Base-by-base conservation (phyloP, 1,284 basidiomycete species). In the Microbotryum saponariae region DNA sequence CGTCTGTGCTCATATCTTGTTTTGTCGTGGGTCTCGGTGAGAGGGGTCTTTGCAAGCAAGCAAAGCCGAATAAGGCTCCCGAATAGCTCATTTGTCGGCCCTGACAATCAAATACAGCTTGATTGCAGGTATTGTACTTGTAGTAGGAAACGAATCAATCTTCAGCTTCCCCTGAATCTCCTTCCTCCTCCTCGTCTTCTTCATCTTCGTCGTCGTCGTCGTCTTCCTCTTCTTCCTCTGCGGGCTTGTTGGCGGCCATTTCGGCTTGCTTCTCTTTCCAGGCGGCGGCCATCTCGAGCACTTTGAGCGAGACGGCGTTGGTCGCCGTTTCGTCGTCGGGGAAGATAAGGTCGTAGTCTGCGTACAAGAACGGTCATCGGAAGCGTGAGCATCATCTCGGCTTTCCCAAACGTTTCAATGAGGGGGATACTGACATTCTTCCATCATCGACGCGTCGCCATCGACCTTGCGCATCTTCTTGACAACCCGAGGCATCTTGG, bases 271-370 rank as follows among this genome's bases (percentile, higher is more conserved):
- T 66, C 54, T 67, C 63, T 51, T 77, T 77, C 92, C 92, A 96
- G 3, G 86, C 86, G 74, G 91, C 90, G 1, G 92, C 92, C 80
- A 88, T 89, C 75, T 93, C 87, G 74, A 96, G 54, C 51, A 74
- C 90, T 74, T 91, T 92, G 85, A 91, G 93, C 1, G 89, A 85
- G 0, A 89, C 86, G 0, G 92, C 89, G 73, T 94, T 93, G 51
- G 87, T 83, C 60, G 85, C 83, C 73, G 60, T 58, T 42, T 94
- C 90, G 80, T 97, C 92, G 79, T 96, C 92, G 37, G 90, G 85
- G 76, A 96, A 97, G 25, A 92, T 85, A 73, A 93, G 84, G 74
- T 94, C 91, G 86, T 88, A 94, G 73, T 93, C 90, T 91, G 73
- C 49, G 59, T 62, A 55, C n/a, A 48, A 21, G 21, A 51, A 31